These are phyloP conservation scores for Kingdonia uniflora DNA, from an alignment of 164 flowering plant species.

Conservation along the genomic window DNA sequence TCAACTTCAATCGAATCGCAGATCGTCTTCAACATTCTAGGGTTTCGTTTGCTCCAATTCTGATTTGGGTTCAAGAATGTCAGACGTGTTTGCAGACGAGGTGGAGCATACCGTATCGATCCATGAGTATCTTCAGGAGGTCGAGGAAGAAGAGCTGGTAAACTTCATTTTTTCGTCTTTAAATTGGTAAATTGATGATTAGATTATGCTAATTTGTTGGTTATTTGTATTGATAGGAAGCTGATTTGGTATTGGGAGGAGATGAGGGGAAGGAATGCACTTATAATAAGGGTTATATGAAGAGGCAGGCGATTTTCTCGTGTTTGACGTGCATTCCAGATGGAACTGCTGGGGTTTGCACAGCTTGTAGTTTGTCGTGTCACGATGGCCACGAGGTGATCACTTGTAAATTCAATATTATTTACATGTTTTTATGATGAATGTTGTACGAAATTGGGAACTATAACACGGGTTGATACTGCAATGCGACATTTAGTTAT, in stretches of 20 bases:
- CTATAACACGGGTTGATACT: too few species aligned
- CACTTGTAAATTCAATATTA: too few species aligned
- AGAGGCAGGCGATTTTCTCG: slow-evolving; percentile 93
- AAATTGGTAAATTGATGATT: too few species aligned
- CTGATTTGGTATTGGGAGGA: slow-evolving; percentile 95
- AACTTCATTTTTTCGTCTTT: too few species aligned
- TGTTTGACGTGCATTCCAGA: slow-evolving; percentile 92
- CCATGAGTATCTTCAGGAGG: slow-evolving; percentile 49
- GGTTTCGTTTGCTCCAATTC: neutral
- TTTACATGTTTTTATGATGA: too few species aligned
- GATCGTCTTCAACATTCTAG: too few species aligned
- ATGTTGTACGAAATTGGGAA: too few species aligned
- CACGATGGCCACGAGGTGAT: slow-evolving; percentile 96
- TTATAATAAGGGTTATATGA: slow-evolving; percentile 78
- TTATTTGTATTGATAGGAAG: slow-evolving; percentile 39
- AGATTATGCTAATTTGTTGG: too few species aligned
- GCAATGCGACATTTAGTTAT: too few species aligned
- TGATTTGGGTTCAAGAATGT: slow-evolving; percentile 26
- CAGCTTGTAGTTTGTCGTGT: slow-evolving; percentile 85
- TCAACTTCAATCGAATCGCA: too few species aligned
- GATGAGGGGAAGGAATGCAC: slow-evolving; percentile 98
- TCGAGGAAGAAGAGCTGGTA: slow-evolving; percentile 73
- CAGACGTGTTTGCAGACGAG: slow-evolving; percentile 46
- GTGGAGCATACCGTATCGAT: slow-evolving; percentile 49
- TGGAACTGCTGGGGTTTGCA: slow-evolving; percentile 95